These are phyloP conservation scores for Cadophora luteo-olivacea DNA, from an alignment of 2,329 filamentous ascomycete species.

Conservation along the genomic window DNA sequence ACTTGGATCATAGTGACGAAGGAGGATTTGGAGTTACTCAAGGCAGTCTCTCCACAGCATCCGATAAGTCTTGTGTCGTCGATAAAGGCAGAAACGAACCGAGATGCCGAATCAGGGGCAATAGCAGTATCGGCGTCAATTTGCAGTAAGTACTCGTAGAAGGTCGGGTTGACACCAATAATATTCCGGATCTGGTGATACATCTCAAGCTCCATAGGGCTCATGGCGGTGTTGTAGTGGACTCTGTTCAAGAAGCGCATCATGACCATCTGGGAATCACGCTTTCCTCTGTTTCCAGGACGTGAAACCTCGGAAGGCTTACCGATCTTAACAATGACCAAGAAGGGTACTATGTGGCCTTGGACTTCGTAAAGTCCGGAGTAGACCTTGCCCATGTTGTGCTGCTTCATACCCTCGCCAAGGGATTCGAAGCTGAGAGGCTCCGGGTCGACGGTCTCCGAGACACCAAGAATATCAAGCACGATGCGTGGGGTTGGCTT, in stretches of 20 bases:
- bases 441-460: conserved; percentile 92
- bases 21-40: conserved; percentile 91
- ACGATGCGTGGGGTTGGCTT: conserved; percentile 94
- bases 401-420: conserved; percentile 94
- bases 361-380: conserved; percentile 97
- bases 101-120: conserved; percentile 84
- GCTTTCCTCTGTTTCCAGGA: conserved; percentile 97
- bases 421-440: conserved; percentile 96
- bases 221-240: conserved; percentile 97
- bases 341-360: conserved; percentile 96
- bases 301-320: conserved; percentile 76
- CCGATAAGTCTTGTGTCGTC: conserved; percentile 93
- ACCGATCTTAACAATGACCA: conserved; percentile 96
- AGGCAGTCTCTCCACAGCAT: conserved; percentile 90
- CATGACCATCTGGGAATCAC: conserved; percentile 97
- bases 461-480: conserved; percentile 93
- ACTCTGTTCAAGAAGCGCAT: conserved; percentile 99
- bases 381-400: conserved; percentile 99
- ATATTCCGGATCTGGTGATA: conserved; percentile 99
- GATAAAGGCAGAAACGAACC: conserved; percentile 90
- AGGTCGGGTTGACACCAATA: conserved; percentile 96
- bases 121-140: conserved; percentile 98
- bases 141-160: conserved; percentile 96
- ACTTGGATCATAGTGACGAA: conserved; percentile 99
- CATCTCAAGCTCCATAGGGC: conserved; percentile 94